Conservation (phyloP, 805 yeast genomes). For the Zygosaccharomyces kombuchaensis region DNA sequence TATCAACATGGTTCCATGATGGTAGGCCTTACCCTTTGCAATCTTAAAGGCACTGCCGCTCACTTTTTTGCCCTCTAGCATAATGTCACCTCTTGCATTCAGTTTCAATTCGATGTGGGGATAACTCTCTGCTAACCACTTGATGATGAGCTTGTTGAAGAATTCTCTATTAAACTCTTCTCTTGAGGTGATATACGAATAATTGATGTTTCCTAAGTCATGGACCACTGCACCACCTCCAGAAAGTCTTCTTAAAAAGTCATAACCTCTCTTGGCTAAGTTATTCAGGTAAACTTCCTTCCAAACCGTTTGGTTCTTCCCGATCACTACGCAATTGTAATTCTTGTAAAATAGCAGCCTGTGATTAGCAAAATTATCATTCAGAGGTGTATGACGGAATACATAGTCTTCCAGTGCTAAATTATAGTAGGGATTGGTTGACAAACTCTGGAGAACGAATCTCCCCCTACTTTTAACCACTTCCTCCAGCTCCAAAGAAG, state of each 20-base stretch:
- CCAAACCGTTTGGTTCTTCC: slow-evolving; percentile 96
- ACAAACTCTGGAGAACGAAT: slow-evolving; percentile 47
- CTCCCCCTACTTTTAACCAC: slow-evolving; percentile 44
- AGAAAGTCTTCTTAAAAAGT: slow-evolving; percentile 70
- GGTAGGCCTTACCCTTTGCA: slow-evolving; percentile 76
- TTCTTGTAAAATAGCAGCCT: slow-evolving; percentile 72
- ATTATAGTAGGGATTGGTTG: slow-evolving; percentile 66
- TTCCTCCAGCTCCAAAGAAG: slow-evolving; percentile 21
- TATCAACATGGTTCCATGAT: slow-evolving; percentile 93
- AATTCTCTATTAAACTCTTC: slow-evolving; percentile 56
- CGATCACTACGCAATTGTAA: slow-evolving; percentile 83
- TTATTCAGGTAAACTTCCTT: slow-evolving; percentile 67
- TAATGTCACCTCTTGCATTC: slow-evolving; percentile 79
- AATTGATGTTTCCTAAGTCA: slow-evolving; percentile 84
- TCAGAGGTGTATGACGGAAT: slow-evolving; percentile 56
- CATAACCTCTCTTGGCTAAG: slow-evolving; percentile 48
- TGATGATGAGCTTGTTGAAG: slow-evolving; percentile 48
- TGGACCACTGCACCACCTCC: slow-evolving; percentile 99
- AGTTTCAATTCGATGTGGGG: slow-evolving; percentile 38
- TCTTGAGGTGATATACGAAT: slow-evolving; percentile 70
- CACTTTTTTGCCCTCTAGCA: slow-evolving; percentile 54
- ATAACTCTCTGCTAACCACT: slow-evolving; percentile 20
- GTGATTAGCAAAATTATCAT: slow-evolving; percentile 36
- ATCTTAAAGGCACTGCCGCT: slow-evolving; percentile 93
- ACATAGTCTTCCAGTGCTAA: slow-evolving; percentile 79